A percentile compares a stretch with the other conserved stretches of the same genome.
phyloP scores from a whole-genome alignment of 176 grass and related monocot genomes.

The Eremochloa ophiuroides region DNA sequence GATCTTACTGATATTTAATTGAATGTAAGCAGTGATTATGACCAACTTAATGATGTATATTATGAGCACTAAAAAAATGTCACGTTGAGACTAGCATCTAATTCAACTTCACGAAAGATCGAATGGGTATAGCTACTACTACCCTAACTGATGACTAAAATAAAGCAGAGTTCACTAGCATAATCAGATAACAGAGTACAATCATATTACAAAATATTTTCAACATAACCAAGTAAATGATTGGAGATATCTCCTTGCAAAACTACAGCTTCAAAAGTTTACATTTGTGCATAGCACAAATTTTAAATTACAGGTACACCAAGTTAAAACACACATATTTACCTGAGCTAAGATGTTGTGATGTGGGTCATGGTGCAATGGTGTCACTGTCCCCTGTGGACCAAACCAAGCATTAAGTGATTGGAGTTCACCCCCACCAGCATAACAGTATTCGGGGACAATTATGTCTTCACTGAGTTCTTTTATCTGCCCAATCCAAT shows the following conservation, averaged over 20 bases:
- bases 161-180: background rate
- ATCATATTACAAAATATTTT: background rate
- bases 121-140: background rate
- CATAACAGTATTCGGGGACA: constrained; percentile 88
- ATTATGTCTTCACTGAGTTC: constrained; percentile 80
- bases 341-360: constrained; percentile 97
- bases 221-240: background rate
- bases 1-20: background rate
- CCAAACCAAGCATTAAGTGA: constrained; percentile 98
- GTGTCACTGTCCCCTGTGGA: constrained; percentile 79
- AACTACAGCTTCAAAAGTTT: background rate
- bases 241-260: constrained; percentile 1
- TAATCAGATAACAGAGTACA: background rate
- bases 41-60: background rate
- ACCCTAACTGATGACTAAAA: background rate
- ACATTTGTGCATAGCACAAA: background rate
- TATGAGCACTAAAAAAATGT: background rate
- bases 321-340: background rate
- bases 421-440: constrained; percentile 80
- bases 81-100: background rate
- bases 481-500: constrained; percentile 60
- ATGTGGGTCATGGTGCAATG: constrained; percentile 86
- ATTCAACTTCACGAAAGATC: background rate
- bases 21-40: background rate
- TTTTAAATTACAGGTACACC: background rate